Conservation (phyloP, 169 alveolate species). For the Eimeria praecox region DNA sequence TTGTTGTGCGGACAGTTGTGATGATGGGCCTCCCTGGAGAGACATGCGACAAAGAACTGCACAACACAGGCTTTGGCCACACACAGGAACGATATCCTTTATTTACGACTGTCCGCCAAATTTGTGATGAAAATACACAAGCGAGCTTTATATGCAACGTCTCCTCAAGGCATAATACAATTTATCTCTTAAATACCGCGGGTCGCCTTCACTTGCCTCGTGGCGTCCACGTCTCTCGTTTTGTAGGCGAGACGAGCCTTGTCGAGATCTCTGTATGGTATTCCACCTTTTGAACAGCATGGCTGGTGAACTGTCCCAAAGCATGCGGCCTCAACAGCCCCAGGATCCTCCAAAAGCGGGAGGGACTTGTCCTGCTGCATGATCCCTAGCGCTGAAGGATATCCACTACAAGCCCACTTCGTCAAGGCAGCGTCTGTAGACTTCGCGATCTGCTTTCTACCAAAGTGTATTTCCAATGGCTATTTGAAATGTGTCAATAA, state of each 20-base stretch:
- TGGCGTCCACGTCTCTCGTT: conserved; percentile 74
- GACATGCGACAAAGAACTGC: too few relatives aligned
- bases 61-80: too few relatives aligned
- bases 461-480: not conserved
- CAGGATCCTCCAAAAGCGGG: conserved; percentile 54
- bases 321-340: conserved; percentile 62
- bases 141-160: not conserved
- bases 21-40: conserved; percentile 75
- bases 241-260: conserved; percentile 76
- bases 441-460: not conserved
- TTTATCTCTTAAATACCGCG: not conserved
- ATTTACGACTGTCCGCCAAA: not conserved
- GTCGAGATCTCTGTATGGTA: conserved; percentile 76
- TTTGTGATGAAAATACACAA: not conserved
- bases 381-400: not conserved
- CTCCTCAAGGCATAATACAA: not conserved
- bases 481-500: not conserved
- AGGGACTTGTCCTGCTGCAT: conserved; percentile 64
- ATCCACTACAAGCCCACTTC: not conserved
- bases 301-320: conserved; percentile 3
- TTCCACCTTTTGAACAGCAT: conserved; percentile 25
- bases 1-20: conserved; percentile 7
- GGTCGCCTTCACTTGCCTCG: conserved; percentile 51
- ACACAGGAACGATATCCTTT: too few relatives aligned
- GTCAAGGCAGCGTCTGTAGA: too few relatives aligned